phyloP scores from a whole-genome alignment of 768 basidiomycete species.

The Russula compacta region DNA sequence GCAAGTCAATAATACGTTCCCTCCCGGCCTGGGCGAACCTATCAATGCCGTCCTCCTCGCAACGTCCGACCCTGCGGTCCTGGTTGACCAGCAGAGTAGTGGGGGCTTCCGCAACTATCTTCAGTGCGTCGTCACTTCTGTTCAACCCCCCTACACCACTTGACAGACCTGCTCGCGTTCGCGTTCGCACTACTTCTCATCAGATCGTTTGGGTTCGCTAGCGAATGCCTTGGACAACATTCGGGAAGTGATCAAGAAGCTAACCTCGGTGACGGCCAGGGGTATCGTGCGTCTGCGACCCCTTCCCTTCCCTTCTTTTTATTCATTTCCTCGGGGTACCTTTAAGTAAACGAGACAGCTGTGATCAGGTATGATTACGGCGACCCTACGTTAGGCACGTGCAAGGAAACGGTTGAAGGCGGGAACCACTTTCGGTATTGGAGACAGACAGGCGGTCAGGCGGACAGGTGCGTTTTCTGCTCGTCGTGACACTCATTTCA shows the following conservation, averaged over 20 bases:
- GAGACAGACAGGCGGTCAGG: slow-evolving; percentile 60
- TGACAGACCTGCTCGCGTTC: neutral
- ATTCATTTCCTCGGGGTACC: neutral
- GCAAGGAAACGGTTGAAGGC: slow-evolving; percentile 76
- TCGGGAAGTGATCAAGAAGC: slow-evolving; percentile 58
- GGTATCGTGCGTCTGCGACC: slow-evolving; percentile 40
- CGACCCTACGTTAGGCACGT: slow-evolving; percentile 73
- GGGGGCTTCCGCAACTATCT: slow-evolving; percentile 82
- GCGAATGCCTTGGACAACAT: slow-evolving; percentile 82
- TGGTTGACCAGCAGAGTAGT: slow-evolving; percentile 45
- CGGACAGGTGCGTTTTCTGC: slow-evolving; percentile 41
- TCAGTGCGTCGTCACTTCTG: slow-evolving; percentile 41
- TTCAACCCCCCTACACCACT: neutral
- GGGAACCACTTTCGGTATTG: slow-evolving; percentile 89
- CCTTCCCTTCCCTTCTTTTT: neutral
- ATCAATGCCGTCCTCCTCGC: slow-evolving; percentile 75
- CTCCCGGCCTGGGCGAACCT: slow-evolving; percentile 47
- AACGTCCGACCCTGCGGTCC: slow-evolving; percentile 60
- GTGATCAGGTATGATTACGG: slow-evolving; percentile 84
- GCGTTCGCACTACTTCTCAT: no score
- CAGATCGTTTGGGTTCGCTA: slow-evolving; percentile 63
- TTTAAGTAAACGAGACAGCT: slow-evolving; percentile 66
- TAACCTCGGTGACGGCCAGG: slow-evolving; percentile 78
- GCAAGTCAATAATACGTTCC: slow-evolving; percentile 3
- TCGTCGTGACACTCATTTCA: neutral